A percentile compares a stretch with the other conserved stretches of the same genome.
phyloP scores from a whole-genome alignment of 345 rosid species.

The Adansonia digitata region DNA sequence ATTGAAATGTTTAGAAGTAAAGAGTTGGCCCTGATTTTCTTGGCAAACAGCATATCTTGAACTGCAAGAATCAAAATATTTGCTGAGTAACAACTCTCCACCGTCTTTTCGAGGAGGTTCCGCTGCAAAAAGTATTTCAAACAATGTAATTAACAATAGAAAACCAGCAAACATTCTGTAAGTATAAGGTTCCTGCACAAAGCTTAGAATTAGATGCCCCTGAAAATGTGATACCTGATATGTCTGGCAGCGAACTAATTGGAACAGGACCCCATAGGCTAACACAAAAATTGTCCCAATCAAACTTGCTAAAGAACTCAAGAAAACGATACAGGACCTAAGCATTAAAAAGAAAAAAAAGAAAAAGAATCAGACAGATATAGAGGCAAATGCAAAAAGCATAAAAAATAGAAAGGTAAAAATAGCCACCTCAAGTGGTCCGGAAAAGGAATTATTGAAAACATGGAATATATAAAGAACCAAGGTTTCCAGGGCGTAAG shows the following conservation, averaged over 20 bases:
- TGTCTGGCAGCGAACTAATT: constrained; percentile 72
- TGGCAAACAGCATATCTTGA: no score
- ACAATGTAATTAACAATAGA: background rate
- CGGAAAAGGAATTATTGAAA: constrained; percentile 82
- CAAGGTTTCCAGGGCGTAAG: constrained; percentile 92
- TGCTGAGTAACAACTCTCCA: constrained; percentile 44
- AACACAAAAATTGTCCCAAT: constrained; percentile 94
- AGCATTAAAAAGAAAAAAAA: constrained; percentile 44
- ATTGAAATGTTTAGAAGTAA: constrained; percentile 75
- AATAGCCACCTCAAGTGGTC: constrained; percentile 85
- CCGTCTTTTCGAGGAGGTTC: background rate
- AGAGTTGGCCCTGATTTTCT: constrained; percentile 71
- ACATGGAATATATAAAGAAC: constrained; percentile 95
- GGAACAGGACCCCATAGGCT: constrained; percentile 99
- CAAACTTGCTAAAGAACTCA: constrained; percentile 98
- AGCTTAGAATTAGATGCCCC: constrained; percentile 4
- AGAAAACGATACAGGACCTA: no score
- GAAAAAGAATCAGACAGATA: constrained; percentile 16
- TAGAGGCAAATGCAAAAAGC: constrained; percentile 10
- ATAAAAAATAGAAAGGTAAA: constrained; percentile 8
- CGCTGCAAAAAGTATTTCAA: background rate
- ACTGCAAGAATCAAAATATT: constrained; percentile 67
- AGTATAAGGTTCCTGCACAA: background rate
- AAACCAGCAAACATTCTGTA: constrained; percentile 4
- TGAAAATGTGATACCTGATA: constrained; percentile 49